Percentiles rank a stretch among this genome's conserved stretches.
These are phyloP conservation scores for Nothophaeocryptopus gaeumannii DNA, from an alignment of 2,329 filamentous ascomycete species.

Conservation along the genomic window DNA sequence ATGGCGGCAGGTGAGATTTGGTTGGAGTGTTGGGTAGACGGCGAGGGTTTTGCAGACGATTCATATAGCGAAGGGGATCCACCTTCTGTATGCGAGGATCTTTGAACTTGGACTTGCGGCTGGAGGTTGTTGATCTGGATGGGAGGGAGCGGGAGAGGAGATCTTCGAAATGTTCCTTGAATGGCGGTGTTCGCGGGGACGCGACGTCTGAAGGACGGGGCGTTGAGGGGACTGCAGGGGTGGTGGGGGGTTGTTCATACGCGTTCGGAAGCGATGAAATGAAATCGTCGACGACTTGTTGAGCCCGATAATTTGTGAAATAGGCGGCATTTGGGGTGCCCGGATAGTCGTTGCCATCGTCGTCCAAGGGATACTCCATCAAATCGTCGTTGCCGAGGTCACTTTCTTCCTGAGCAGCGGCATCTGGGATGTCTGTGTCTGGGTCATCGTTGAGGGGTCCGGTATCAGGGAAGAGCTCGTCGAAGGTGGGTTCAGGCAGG, in stretches of 20 bases:
- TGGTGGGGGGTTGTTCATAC: background rate
- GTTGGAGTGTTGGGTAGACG: slow-evolving; percentile 21
- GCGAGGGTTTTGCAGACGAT: slow-evolving; percentile 13
- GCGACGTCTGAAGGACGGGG: slow-evolving; percentile 7
- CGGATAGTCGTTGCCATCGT: background rate
- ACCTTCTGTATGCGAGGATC: slow-evolving; percentile 12
- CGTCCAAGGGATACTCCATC: too few species aligned
- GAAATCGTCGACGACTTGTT: background rate
- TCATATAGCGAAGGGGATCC: slow-evolving; percentile 17
- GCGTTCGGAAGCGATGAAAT: too few species aligned
- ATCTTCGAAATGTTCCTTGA: slow-evolving; percentile 8
- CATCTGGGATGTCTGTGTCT: too few species aligned
- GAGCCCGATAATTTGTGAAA: background rate
- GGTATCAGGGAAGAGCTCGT: too few species aligned
- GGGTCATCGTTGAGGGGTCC: too few species aligned
- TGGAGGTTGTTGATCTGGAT: background rate
- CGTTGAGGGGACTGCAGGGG: slow-evolving; percentile 4
- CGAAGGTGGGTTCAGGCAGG: background rate
- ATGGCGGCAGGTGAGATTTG: slow-evolving; percentile 16
- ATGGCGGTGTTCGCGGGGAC: background rate
- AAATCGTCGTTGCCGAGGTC: too few species aligned
- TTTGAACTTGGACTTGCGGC: background rate
- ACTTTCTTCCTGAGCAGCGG: too few species aligned
- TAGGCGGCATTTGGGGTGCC: background rate
- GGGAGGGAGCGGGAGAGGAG: background rate